Conservation (phyloP, 441 rosid species). For the Capsella rubella region DNA sequence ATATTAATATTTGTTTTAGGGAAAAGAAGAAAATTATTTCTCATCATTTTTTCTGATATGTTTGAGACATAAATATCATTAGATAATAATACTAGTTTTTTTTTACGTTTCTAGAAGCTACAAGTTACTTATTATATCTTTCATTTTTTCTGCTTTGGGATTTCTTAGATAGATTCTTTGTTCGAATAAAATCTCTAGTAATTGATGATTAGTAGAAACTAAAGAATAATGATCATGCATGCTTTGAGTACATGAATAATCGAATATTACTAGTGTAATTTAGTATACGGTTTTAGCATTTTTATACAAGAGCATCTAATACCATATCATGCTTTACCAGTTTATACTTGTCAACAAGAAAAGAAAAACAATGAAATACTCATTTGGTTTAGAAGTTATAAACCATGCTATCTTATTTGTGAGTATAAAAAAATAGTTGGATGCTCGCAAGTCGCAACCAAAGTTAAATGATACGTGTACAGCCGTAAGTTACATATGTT, state of each 20-base stretch:
- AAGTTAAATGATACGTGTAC: conserved; percentile 14
- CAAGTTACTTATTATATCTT: conserved; percentile 30
- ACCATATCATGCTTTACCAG: neutral
- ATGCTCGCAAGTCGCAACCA: neutral
- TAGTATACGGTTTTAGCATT: neutral
- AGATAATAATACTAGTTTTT: neutral
- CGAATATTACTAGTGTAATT: conserved; percentile 9
- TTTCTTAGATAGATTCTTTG: conserved; percentile 26
- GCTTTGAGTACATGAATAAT: neutral
- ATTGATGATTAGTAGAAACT: neutral
- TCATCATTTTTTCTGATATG: neutral
- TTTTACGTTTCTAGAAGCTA: conserved; percentile 25
- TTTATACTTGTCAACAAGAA: neutral
- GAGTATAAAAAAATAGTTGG: neutral
- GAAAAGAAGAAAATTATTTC: too few relatives aligned
- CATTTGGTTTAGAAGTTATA: neutral
- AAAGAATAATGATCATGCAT: conserved; percentile 1
- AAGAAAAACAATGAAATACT: neutral
- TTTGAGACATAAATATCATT: neutral
- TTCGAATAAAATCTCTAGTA: conserved; percentile 22
- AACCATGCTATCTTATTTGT: neutral
- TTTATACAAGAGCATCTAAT: conserved; percentile 5
- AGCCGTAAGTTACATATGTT: neutral
- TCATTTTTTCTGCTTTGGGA: neutral
- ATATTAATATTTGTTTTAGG: neutral